A percentile compares a stretch with the other conserved stretches of the same genome.
Evolutionary conservation across 2,329 filamentous ascomycete species (phyloP).

Genomic region (Pezicula neosporulosa): DNA sequence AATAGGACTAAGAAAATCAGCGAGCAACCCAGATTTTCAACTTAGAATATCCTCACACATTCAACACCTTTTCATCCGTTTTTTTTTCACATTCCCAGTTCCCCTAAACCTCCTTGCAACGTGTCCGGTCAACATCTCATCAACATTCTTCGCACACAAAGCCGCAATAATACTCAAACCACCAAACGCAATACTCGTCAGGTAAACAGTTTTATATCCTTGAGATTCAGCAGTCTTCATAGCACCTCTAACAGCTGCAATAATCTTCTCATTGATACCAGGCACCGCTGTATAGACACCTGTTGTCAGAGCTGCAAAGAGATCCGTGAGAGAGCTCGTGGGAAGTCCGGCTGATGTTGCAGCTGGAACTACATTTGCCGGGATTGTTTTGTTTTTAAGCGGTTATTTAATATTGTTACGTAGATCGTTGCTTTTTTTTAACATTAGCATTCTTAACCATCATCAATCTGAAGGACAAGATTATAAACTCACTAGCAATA

Average conservation of each 20-base stretch:
- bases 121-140: constrained; percentile 28
- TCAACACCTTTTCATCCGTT: too few species aligned
- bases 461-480: constrained; percentile 8
- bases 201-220: constrained; percentile 28
- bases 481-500: not conserved
- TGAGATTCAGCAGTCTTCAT: constrained; percentile 28
- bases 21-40: too few species aligned
- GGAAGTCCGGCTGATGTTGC: constrained; percentile 4
- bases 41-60: too few species aligned
- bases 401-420: constrained; percentile 30
- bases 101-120: constrained; percentile 18
- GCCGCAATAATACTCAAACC: constrained; percentile 27
- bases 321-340: not conserved
- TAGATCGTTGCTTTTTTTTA: constrained; percentile 32
- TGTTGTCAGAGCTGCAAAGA: not conserved
- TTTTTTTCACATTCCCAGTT: too few species aligned
- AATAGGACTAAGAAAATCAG: too few species aligned
- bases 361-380: constrained; percentile 15
- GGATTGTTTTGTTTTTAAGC: constrained; percentile 26
- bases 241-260: constrained; percentile 2
- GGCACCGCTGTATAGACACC: constrained; percentile 11
- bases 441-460: constrained; percentile 10
- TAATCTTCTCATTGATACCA: constrained; percentile 3
- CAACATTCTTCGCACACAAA: constrained; percentile 28
- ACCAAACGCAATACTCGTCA: constrained; percentile 33